Percentiles rank a stretch among this genome's conserved stretches.
Evolutionary conservation across 2,329 filamentous ascomycete species (phyloP).

Genomic region (Colletotrichum truncatum): DNA sequence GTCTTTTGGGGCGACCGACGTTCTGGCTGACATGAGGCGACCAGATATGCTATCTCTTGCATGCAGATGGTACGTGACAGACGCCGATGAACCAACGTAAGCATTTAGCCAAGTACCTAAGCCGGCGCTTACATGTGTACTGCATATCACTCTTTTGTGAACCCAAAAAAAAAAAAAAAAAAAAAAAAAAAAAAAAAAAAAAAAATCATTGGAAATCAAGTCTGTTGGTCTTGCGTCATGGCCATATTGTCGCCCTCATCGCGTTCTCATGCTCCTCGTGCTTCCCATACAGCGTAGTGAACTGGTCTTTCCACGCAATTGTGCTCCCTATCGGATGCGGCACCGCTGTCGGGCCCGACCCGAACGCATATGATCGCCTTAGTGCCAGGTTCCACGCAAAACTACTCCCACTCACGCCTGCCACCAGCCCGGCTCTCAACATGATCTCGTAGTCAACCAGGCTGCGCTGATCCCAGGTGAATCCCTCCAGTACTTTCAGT

Average conservation of each 20-base stretch:
- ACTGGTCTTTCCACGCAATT: constrained; percentile 43
- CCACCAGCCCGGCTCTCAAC: constrained; percentile 51
- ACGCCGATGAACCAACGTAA: constrained; percentile 13
- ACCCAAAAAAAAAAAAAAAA: background rate
- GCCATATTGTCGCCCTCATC: constrained; percentile 33
- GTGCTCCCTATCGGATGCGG: constrained; percentile 3
- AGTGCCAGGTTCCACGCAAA: constrained; percentile 59
- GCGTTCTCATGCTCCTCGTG: constrained; percentile 36
- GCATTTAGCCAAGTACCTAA: constrained; percentile 13
- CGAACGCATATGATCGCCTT: constrained; percentile 42
- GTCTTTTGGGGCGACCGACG: background rate
- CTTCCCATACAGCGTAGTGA: constrained; percentile 42
- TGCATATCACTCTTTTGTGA: background rate
- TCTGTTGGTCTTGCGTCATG: constrained; percentile 4
- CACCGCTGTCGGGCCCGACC: constrained; percentile 16
- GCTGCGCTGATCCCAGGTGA: constrained; percentile 59
- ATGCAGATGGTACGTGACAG: constrained; percentile 21
- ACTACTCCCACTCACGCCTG: constrained; percentile 52
- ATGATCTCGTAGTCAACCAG: constrained; percentile 62
- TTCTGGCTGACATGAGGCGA: constrained; percentile 17
- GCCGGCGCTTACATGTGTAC: background rate
- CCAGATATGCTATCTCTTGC: constrained; percentile 21
- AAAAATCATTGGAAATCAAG: background rate
- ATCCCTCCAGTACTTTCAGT: constrained; percentile 39
- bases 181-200: background rate